Evolutionary conservation across 2,329 filamentous ascomycete genomes (phyloP).

Genomic region (Penicillium vulpinum): DNA sequence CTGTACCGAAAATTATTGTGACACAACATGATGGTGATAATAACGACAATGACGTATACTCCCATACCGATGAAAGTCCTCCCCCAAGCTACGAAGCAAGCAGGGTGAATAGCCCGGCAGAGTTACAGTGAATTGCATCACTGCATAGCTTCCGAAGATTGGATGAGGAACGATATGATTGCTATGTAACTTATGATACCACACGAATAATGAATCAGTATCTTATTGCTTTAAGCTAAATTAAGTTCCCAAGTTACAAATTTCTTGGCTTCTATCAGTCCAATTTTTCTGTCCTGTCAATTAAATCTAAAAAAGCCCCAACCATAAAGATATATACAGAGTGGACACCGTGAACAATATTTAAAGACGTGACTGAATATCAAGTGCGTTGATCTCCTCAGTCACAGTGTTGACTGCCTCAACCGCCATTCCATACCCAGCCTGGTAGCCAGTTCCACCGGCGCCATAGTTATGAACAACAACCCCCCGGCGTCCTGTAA

Average conservation of each 20-base stretch:
- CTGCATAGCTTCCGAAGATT: background rate
- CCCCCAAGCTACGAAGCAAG: conserved; percentile 1
- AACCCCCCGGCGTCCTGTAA: background rate
- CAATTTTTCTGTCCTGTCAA: background rate
- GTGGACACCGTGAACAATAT: background rate
- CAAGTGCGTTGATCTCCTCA: background rate
- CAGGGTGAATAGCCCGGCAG: background rate
- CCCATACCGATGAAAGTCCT: background rate
- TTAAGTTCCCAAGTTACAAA: background rate
- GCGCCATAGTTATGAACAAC: conserved; percentile 42
- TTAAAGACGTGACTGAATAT: background rate
- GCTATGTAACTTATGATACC: background rate
- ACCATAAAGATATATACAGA: background rate
- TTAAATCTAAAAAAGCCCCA: background rate
- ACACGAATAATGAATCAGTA: background rate
- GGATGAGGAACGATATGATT: background rate
- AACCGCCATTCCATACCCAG: conserved; percentile 26
- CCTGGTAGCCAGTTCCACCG: conserved; percentile 50
- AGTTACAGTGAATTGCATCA: background rate
- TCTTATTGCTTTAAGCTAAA: background rate
- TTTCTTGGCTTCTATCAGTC: background rate
- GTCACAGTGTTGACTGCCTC: conserved; percentile 11
- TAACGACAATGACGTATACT: background rate
- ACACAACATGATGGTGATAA: conserved; percentile 1
- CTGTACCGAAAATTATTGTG: conserved; percentile 7